Base-by-base conservation (phyloP, 441 rosid species). In the Sinapis alba region DNA sequence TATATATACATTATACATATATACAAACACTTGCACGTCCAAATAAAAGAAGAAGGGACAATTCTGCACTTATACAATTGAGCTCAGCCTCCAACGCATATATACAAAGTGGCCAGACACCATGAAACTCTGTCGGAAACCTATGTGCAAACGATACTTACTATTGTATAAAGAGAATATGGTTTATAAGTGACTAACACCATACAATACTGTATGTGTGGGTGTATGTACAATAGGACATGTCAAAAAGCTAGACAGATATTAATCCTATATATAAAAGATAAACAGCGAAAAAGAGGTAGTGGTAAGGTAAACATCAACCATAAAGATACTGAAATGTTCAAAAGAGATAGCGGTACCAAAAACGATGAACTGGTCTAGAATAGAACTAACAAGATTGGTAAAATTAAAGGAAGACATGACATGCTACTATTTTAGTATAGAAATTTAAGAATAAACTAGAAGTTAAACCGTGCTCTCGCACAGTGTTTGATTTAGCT, bases 51-150 rank as follows among this genome's bases (percentile, higher is more conserved):
- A 75, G 47, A 75, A 69, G 51, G 65, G 69, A 75, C 69, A 68
- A 65, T 41, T 36, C 64, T 56, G 69, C 69, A 62, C 43, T 43
- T 61, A 36, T 68, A 53, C 63, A 75, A 28, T 70, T 63, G 70
- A 56, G 66, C 26, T 63, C 61, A 69, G 43, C 66, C 71, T 63
- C 75, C 75, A 68, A 69, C 79, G 69, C 53, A 30, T 15, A 15
- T 57, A 63, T 57, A 76, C 75, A 70, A 57, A 43, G 61, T 76
- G 71, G 64, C 80, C 60, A 63, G 64, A 76, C 71, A 63, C 41
- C 60, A 76, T 69, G 58, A 76, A 69, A 38, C 27, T 11, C 60
- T 76, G 79, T 76, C 74, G 79, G 70, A 76, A 69, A 54, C 79
- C 61, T 69, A 59, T 59, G 30, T 64, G 65, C 65, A 18, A 54